These are phyloP conservation scores for Przewalskia tangutica DNA, from an alignment of 257 asterid genomes.

Conservation along the genomic window DNA sequence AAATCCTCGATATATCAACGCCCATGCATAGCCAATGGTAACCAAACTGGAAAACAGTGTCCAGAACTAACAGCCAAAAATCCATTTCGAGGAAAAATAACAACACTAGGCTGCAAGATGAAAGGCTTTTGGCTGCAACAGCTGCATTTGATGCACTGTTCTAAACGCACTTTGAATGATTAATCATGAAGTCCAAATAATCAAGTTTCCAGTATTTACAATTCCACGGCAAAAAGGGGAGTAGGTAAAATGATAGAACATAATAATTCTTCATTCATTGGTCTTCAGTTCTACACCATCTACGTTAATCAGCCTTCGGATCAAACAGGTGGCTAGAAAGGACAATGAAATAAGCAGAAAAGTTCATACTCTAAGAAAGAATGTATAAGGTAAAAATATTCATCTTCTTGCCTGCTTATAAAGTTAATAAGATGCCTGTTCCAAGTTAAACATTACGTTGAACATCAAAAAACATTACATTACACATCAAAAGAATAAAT, in stretches of 20 bases:
- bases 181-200: not conserved
- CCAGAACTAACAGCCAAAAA: not conserved
- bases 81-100: not conserved
- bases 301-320: slow-evolving; percentile 5
- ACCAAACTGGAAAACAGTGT: not conserved
- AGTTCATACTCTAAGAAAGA: slow-evolving; percentile 17
- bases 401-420: slow-evolving; percentile 13
- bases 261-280: slow-evolving; percentile 10
- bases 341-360: slow-evolving; percentile 11
- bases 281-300: slow-evolving; percentile 18
- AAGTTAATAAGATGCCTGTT: slow-evolving; percentile 17
- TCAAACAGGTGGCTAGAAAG: not conserved
- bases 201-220: not conserved
- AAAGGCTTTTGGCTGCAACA: not conserved
- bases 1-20: not conserved
- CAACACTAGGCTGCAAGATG: not conserved
- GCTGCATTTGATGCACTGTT: not conserved
- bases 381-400: slow-evolving; percentile 8
- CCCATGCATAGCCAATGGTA: not conserved
- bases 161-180: not conserved
- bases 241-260: not conserved
- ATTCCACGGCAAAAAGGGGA: not conserved
- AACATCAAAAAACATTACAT: slow-evolving; percentile 22
- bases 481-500: slow-evolving; percentile 29
- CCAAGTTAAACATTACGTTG: slow-evolving; percentile 25